phyloP scores from a whole-genome alignment of 306 rosid species.

The Cucumis cinereus region DNA sequence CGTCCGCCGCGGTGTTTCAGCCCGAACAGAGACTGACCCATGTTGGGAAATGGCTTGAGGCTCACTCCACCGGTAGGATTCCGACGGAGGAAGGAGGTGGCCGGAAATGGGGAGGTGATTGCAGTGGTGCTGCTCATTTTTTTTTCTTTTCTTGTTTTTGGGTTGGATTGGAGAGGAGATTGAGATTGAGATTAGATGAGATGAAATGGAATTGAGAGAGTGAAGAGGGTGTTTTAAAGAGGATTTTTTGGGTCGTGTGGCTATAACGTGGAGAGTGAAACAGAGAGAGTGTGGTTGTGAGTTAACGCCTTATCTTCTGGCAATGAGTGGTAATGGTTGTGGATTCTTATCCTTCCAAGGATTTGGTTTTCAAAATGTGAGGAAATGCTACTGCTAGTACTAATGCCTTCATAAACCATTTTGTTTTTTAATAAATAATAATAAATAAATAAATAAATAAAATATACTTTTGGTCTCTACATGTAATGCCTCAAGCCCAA shows the following conservation, averaged over 20 bases:
- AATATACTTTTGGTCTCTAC: too few species aligned
- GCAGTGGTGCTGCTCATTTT: background rate
- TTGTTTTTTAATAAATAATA: too few species aligned
- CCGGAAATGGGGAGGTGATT: conserved; percentile 30
- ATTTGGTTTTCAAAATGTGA: background rate
- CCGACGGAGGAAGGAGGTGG: conserved; percentile 43
- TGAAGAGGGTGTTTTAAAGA: background rate
- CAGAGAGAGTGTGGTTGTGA: background rate
- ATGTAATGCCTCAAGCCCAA: too few species aligned
- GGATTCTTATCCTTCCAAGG: background rate
- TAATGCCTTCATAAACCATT: background rate
- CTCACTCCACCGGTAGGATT: background rate
- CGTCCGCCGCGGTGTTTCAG: conserved; percentile 38
- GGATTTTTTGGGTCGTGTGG: background rate
- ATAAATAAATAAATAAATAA: too few species aligned
- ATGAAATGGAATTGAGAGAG: background rate
- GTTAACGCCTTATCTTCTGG: background rate
- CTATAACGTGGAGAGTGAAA: background rate
- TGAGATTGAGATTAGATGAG: too few species aligned
- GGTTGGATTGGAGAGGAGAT: background rate
- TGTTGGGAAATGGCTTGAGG: background rate
- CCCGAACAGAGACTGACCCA: background rate
- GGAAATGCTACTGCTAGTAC: background rate
- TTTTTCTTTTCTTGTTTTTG: background rate
- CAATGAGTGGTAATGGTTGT: background rate